These are phyloP conservation scores for Cladorrhinum sp. DNA, from an alignment of 2,329 filamentous ascomycete species.

Conservation along the genomic window DNA sequence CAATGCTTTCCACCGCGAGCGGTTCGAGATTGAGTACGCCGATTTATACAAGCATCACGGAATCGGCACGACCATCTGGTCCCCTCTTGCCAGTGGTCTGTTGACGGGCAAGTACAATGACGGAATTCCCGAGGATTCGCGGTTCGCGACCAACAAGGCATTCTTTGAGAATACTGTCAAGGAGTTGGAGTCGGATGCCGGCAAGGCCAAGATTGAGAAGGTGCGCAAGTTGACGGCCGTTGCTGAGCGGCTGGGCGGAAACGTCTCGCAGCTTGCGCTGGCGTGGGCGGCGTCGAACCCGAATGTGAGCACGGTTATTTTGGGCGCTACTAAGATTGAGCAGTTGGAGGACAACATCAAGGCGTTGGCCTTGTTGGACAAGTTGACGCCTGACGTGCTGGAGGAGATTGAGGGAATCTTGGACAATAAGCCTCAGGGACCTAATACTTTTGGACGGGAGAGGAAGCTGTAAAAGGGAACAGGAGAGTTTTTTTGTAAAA, in stretches of 20 bases:
- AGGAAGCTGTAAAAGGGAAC: constrained; percentile 20
- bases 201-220: constrained; percentile 50
- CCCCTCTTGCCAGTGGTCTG: constrained; percentile 53
- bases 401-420: constrained; percentile 51
- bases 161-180: constrained; percentile 52
- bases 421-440: constrained; percentile 31
- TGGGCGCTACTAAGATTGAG: constrained; percentile 55
- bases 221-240: constrained; percentile 59
- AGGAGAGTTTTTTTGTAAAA: too few relatives aligned
- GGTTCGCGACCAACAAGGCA: constrained; percentile 53
- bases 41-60: constrained; percentile 55
- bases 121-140: constrained; percentile 57
- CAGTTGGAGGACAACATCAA: constrained; percentile 59
- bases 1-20: constrained; percentile 59
- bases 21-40: constrained; percentile 60
- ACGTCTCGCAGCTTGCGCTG: constrained; percentile 51
- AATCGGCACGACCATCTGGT: constrained; percentile 54
- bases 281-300: constrained; percentile 62
- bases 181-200: constrained; percentile 50
- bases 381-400: constrained; percentile 57
- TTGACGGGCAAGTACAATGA: constrained; percentile 64
- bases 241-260: constrained; percentile 60
- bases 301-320: constrained; percentile 59
- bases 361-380: constrained; percentile 50
- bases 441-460: constrained; percentile 24